phyloP scores from a whole-genome alignment of 805 yeast species.

The Candida nemodendra region DNA sequence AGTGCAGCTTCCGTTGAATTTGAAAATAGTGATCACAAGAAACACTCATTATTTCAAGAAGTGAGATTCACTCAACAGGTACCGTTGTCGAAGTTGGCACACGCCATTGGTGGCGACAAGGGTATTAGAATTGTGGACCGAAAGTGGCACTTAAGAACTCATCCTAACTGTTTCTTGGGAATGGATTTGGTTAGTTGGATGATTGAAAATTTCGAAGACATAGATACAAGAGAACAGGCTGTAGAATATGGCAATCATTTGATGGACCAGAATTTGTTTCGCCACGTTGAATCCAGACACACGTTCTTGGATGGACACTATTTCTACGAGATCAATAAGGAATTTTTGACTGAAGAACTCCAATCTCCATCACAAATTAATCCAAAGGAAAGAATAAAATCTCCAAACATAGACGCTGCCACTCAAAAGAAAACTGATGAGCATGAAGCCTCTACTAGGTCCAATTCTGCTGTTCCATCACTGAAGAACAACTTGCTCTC shows the following conservation, averaged over 20 bases:
- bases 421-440: slow-evolving; percentile 15
- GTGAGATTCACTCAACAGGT: slow-evolving; percentile 46
- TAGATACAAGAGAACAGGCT: slow-evolving; percentile 81
- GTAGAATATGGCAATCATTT: slow-evolving; percentile 72
- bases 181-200: slow-evolving; percentile 86
- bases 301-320: slow-evolving; percentile 90
- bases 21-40: slow-evolving; percentile 14
- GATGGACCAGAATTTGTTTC: slow-evolving; percentile 69
- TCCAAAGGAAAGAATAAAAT: slow-evolving; percentile 5
- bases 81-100: slow-evolving; percentile 52
- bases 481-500: slow-evolving; percentile 5
- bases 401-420: slow-evolving; percentile 12
- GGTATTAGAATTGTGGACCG: slow-evolving; percentile 74
- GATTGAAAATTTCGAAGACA: slow-evolving; percentile 72
- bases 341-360: slow-evolving; percentile 40
- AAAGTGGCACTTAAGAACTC: slow-evolving; percentile 86
- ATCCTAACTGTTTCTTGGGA: slow-evolving; percentile 78
- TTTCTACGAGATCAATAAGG: slow-evolving; percentile 70
- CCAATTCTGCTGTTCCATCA: slow-evolving; percentile 17
- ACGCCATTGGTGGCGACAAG: slow-evolving; percentile 61
- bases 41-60: slow-evolving; percentile 23
- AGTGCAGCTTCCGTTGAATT: slow-evolving; percentile 32
- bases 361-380: slow-evolving; percentile 11
- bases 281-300: slow-evolving; percentile 83
- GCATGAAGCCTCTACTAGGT: slow-evolving; percentile 7